Evolutionary conservation across 148 eudicot genomes (phyloP), one percentile per base, ranked within the genome.

Genomic region (Persicaria maculosa): DNA sequence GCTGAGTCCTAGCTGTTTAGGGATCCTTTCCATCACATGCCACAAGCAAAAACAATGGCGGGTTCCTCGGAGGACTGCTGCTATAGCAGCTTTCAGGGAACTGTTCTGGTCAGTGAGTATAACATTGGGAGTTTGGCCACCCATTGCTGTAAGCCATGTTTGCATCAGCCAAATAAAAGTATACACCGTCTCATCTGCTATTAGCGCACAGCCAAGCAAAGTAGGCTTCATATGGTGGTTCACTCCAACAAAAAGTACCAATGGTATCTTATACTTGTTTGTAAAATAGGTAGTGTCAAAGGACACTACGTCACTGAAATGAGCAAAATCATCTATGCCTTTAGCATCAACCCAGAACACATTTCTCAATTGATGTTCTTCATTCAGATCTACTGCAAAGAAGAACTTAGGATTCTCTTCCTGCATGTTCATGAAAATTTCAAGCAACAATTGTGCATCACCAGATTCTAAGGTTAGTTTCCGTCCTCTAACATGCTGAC

Each of bases 341-440:
- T 88, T 88, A 20, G 83, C 79, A 80, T 88, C 90, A 77, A 86
- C 87, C 92, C 92, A 88, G 58, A 84, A 88, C 36, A 85, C 84
- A 74, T 88, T 88, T 83, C 92, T 86, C 79, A 88, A 45, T 11
- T 80, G 81, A 79, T 88, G 81, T 77, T 88, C 92, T 80, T 88
- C 92, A 72, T 85, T 86, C 77, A 88, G 79, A 76, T 88, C 92
- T 46, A 88, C 81, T 44, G 87, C 85, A 77, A 86, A 86, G 76
- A 86, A 86, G 77, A 88, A 88, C 67, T 73, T 84, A 20, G 90
- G 87, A 76, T 88, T 84, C 72, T 84, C 83, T 78, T 86, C 89
- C 75, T 88, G 92, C 87, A 88, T 86, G 68, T 83, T 84, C 83
- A 88, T 86, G 74, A 88, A 88, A 44, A 77, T 77, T 47, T 86